A percentile compares a stretch with the other conserved stretches of the same genome.
Evolutionary conservation across 1,284 basidiomycete species (phyloP).

Genomic region (Waitea zeae): DNA sequence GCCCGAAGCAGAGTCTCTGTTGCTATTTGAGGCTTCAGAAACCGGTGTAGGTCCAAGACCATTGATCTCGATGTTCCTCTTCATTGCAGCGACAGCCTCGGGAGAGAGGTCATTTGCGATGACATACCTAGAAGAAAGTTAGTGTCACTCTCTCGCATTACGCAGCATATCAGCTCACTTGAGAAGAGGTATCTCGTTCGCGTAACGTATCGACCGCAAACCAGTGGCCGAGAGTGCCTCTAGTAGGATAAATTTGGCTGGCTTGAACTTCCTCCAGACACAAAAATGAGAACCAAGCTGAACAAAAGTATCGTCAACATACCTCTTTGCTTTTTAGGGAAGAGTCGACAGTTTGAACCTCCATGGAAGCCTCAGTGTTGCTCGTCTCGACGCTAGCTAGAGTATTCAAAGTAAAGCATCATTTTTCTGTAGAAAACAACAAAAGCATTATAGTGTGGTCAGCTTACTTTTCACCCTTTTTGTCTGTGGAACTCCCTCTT

Average conservation of each 20-base stretch:
- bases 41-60: slow-evolving; percentile 33
- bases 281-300: background rate
- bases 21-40: slow-evolving; percentile 1
- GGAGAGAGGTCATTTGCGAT: slow-evolving; percentile 89
- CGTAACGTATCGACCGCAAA: slow-evolving; percentile 90
- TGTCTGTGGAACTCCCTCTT: slow-evolving; percentile 13
- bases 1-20: background rate
- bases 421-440: no score
- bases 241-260: slow-evolving; percentile 57
- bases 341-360: no score
- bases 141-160: background rate
- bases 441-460: no score
- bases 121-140: slow-evolving; percentile 50
- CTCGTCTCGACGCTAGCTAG: no score
- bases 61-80: slow-evolving; percentile 80
- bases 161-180: slow-evolving; percentile 30
- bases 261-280: background rate
- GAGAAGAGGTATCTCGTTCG: slow-evolving; percentile 89
- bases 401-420: no score
- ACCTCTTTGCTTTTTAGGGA: background rate
- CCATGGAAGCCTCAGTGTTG: no score
- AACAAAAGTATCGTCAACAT: background rate
- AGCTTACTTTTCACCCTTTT: slow-evolving; percentile 13
- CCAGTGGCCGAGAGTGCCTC: slow-evolving; percentile 95
- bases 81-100: slow-evolving; percentile 77